These are phyloP conservation scores for Lolium rigidum DNA, from an alignment of 176 grass and related monocot species.

Conservation along the genomic window DNA sequence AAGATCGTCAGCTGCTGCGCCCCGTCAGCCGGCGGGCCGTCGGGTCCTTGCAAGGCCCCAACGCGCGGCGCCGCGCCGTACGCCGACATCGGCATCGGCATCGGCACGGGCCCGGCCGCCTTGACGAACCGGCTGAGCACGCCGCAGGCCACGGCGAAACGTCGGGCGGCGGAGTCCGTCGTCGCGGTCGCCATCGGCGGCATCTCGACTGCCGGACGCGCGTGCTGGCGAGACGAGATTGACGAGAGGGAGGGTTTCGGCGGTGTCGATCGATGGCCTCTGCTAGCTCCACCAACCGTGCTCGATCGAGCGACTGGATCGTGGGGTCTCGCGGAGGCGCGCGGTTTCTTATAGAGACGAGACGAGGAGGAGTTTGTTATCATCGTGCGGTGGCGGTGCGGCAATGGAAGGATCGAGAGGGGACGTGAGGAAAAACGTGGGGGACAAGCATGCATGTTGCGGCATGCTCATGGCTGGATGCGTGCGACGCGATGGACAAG, in stretches of 20 bases:
- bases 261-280: too few relatives aligned
- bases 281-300: too few relatives aligned
- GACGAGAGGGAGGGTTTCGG: background rate
- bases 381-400: too few relatives aligned
- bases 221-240: background rate
- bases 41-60: background rate
- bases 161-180: slow-evolving; percentile 34
- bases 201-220: background rate
- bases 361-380: too few relatives aligned
- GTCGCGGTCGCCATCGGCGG: slow-evolving; percentile 16
- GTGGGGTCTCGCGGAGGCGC: too few relatives aligned
- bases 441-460: too few relatives aligned
- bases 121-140: slow-evolving; percentile 61
- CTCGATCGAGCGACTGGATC: too few relatives aligned
- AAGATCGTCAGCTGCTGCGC: slow-evolving; percentile 73
- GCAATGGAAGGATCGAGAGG: too few relatives aligned
- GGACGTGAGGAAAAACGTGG: too few relatives aligned
- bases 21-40: background rate
- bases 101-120: background rate
- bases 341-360: too few relatives aligned
- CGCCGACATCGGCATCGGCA: background rate
- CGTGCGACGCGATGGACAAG: too few relatives aligned
- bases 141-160: slow-evolving; percentile 67
- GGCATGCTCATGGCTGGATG: too few relatives aligned
- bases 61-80: background rate